These are phyloP conservation scores for Penicillium ochrochloron DNA, from an alignment of 495 filamentous ascomycete genomes.

Conservation along the genomic window DNA sequence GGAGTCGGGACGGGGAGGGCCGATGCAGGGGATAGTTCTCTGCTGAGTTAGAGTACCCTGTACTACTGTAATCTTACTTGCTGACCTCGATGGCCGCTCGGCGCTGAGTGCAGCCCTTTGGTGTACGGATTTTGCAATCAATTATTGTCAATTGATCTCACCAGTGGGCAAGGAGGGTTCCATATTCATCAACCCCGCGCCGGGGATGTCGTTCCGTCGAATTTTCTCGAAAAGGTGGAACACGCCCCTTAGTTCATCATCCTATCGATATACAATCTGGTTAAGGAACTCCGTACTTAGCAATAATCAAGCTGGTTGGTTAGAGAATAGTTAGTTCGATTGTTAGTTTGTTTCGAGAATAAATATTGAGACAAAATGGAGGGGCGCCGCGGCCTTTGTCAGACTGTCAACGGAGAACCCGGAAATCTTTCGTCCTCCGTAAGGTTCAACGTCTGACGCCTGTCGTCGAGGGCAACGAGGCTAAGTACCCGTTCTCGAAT, in stretches of 20 bases:
- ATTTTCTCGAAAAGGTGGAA: conserved; percentile 39
- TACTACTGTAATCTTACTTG: neutral
- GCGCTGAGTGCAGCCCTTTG: neutral
- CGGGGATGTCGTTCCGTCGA: conserved; percentile 25
- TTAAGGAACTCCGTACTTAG: neutral
- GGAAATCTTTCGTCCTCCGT: conserved; percentile 17
- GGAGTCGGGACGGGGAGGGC: neutral
- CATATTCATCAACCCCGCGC: conserved; percentile 18
- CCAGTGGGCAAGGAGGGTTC: conserved; percentile 8
- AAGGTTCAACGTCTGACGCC: conserved; percentile 30
- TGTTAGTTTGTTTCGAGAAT: conserved; percentile 7
- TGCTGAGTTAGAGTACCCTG: neutral
- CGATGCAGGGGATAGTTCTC: conserved; percentile 13
- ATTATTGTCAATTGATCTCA: neutral
- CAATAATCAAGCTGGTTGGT: neutral
- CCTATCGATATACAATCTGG: neutral
- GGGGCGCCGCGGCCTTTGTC: conserved; percentile 2
- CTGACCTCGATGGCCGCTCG: neutral
- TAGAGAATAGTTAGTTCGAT: neutral
- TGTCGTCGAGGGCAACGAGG: conserved; percentile 20
- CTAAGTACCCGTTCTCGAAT: conserved; percentile 4
- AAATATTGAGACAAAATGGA: neutral
- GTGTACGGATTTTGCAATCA: neutral
- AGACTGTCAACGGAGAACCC: conserved; percentile 17
- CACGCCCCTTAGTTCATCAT: conserved; percentile 9